Evolutionary conservation across 164 flowering plant genomes (phyloP).

Genomic region (Taxillus chinensis): DNA sequence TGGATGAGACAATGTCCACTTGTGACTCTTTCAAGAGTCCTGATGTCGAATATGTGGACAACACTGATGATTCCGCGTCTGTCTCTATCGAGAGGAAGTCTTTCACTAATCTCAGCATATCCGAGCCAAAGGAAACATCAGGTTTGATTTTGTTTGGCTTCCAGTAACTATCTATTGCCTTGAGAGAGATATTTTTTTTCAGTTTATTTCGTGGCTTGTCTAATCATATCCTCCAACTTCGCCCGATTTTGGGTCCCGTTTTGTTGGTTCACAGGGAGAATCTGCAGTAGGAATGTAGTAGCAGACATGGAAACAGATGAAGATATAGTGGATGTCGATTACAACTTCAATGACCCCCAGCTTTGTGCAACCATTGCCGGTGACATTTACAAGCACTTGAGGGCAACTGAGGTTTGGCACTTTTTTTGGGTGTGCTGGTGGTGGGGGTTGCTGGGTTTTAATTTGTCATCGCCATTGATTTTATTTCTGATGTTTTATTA

Average conservation of each 20-base stretch:
- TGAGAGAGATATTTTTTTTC: background rate
- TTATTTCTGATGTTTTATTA: background rate
- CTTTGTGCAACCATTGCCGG: conserved; percentile 80
- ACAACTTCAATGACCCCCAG: conserved; percentile 61
- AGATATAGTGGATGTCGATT: conserved; percentile 40
- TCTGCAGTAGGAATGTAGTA: conserved; percentile 46
- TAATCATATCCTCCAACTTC: too few species aligned
- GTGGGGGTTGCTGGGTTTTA: background rate
- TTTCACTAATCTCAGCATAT: conserved; percentile 47
- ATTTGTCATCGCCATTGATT: too few species aligned
- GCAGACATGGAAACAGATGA: conserved; percentile 35
- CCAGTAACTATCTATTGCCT: too few species aligned
- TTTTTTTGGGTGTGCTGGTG: background rate
- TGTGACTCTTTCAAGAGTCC: conserved; percentile 90
- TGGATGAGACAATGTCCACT: conserved; percentile 89
- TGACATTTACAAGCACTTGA: conserved; percentile 84
- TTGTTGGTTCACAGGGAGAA: conserved; percentile 19
- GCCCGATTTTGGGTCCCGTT: background rate
- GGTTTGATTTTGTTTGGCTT: conserved; percentile 21
- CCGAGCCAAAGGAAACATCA: conserved; percentile 37
- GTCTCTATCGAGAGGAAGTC: conserved; percentile 62
- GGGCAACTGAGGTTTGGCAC: conserved; percentile 68
- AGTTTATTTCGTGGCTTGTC: background rate
- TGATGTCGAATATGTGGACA: conserved; percentile 79
- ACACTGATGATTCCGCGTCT: conserved; percentile 34